phyloP scores from a whole-genome alignment of 768 basidiomycete genomes.

The Pleurotus eryngii region DNA sequence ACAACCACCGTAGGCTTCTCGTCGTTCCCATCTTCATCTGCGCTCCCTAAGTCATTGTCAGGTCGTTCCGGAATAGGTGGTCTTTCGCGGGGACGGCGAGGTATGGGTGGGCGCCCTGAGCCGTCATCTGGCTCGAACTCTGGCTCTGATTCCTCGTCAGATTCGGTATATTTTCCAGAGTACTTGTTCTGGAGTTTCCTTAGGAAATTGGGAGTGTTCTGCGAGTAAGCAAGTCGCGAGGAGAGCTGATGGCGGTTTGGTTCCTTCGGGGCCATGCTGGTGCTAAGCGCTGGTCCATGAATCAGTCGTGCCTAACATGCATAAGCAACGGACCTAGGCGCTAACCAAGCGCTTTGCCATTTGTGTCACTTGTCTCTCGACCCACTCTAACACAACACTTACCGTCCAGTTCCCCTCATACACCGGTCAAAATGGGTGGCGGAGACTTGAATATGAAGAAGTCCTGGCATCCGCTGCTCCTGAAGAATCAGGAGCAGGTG shows the following conservation, averaged over 20 bases:
- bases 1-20: constrained; percentile 91
- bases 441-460: constrained; percentile 99
- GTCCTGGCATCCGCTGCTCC: constrained; percentile 97
- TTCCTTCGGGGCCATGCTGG: constrained; percentile 52
- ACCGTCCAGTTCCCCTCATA: constrained; percentile 7
- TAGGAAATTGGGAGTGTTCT: constrained; percentile 60
- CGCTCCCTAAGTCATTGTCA: constrained; percentile 66
- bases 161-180: constrained; percentile 38
- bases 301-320: not conserved
- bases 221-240: constrained; percentile 61
- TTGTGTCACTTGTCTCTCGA: not conserved
- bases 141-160: constrained; percentile 44
- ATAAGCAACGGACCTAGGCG: not conserved
- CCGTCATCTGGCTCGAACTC: constrained; percentile 64
- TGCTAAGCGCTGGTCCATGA: not conserved
- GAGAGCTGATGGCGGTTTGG: constrained; percentile 72
- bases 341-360: not conserved
- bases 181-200: constrained; percentile 62
- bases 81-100: constrained; percentile 36
- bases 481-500: constrained; percentile 98
- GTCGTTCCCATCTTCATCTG: constrained; percentile 67
- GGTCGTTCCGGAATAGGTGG: constrained; percentile 71
- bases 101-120: constrained; percentile 71
- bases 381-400: not conserved
- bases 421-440: constrained; percentile 84